Conservation (phyloP, 1,139 yeast genomes). For the Pichia sp. region DNA sequence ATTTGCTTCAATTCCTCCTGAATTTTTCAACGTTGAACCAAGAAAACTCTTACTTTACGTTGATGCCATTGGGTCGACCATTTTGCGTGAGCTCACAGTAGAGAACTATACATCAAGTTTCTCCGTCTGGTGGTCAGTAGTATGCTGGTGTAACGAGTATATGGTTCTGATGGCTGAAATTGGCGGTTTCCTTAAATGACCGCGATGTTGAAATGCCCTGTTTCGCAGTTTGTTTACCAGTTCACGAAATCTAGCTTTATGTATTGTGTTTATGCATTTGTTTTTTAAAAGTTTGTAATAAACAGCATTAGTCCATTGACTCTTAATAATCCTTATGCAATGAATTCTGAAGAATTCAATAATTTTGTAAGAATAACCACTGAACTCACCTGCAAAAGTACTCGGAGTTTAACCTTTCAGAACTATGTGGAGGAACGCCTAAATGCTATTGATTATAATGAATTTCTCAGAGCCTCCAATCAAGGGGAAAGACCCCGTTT, state of each 20-base stretch:
- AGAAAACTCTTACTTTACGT: conserved; percentile 49
- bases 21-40: conserved; percentile 47
- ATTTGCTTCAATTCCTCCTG: conserved; percentile 43
- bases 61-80: conserved; percentile 16
- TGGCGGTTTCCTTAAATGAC: conserved; percentile 46
- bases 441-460: neutral
- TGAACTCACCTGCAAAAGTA: neutral
- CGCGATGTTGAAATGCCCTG: neutral
- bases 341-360: conserved; percentile 2
- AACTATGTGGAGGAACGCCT: conserved; percentile 4
- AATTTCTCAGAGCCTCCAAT: neutral
- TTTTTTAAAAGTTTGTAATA: neutral
- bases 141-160: conserved; percentile 78
- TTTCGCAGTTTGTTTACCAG: neutral
- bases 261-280: neutral
- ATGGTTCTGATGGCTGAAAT: conserved; percentile 65
- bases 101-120: conserved; percentile 37
- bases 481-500: neutral
- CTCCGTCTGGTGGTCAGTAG: conserved; percentile 74
- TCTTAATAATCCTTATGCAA: neutral
- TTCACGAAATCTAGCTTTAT: neutral
- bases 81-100: conserved; percentile 23
- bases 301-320: neutral
- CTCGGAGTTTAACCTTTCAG: conserved; percentile 5
- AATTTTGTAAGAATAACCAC: neutral